phyloP scores from a whole-genome alignment of 306 rosid species.

The Hylodesmum podocarpum region DNA sequence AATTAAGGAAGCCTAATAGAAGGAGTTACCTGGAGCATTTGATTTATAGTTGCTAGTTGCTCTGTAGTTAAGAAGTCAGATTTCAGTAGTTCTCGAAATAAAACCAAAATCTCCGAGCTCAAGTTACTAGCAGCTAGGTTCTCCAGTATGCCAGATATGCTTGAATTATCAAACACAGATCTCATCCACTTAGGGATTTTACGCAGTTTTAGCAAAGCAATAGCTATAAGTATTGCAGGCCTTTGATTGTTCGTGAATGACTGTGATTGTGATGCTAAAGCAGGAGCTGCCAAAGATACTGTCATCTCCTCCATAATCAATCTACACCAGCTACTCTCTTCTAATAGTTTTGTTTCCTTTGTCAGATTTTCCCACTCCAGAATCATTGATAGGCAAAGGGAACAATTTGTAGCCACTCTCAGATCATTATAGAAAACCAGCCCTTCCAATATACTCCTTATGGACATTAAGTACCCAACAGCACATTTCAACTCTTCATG shows the following conservation, averaged over 20 bases:
- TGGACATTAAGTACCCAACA: slow-evolving; percentile 54
- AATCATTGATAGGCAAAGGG: slow-evolving; percentile 65
- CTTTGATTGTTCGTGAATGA: slow-evolving; percentile 48
- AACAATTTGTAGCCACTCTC: slow-evolving; percentile 75
- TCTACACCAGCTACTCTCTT: slow-evolving; percentile 66
- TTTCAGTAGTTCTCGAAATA: slow-evolving; percentile 65
- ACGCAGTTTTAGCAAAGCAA: slow-evolving; percentile 57
- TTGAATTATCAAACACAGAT: slow-evolving; percentile 55
- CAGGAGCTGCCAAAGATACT: slow-evolving; percentile 65
- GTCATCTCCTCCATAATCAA: slow-evolving; percentile 82
- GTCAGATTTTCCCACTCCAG: slow-evolving; percentile 57
- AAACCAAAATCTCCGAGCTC: slow-evolving; percentile 57
- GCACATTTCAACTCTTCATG: slow-evolving; percentile 56
- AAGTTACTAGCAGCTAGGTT: slow-evolving; percentile 52
- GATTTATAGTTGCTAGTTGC: slow-evolving; percentile 59
- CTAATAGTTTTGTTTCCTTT: slow-evolving; percentile 38
- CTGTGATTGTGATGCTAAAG: slow-evolving; percentile 60
- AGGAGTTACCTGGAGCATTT: slow-evolving; percentile 62
- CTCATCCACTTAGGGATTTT: slow-evolving; percentile 72
- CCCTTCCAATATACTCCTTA: slow-evolving; percentile 72
- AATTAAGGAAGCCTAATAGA: neutral
- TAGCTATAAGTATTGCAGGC: slow-evolving; percentile 62
- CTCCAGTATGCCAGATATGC: slow-evolving; percentile 70
- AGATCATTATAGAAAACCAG: slow-evolving; percentile 58
- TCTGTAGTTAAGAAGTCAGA: slow-evolving; percentile 52